These are phyloP conservation scores for Termitomyces sp. DNA, from an alignment of 768 basidiomycete genomes.

Conservation along the genomic window DNA sequence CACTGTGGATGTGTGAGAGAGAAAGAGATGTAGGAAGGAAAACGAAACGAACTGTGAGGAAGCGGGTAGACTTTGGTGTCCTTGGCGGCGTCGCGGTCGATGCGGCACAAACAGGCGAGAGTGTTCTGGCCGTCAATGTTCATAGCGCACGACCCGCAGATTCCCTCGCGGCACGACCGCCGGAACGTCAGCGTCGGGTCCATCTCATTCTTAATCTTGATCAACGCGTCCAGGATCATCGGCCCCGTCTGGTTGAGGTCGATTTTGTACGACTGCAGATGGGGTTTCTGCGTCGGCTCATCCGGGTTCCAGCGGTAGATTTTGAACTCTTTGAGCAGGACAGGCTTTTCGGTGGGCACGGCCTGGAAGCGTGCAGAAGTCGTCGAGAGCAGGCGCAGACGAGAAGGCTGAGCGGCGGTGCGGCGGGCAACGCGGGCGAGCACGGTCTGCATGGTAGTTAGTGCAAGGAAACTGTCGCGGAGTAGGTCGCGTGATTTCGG, in stretches of 20 bases:
- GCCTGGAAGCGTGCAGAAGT: constrained; percentile 24
- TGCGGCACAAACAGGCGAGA: constrained; percentile 93
- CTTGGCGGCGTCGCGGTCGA: constrained; percentile 68
- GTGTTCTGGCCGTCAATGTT: constrained; percentile 99
- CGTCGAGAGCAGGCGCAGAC: constrained; percentile 12
- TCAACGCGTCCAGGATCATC: constrained; percentile 92
- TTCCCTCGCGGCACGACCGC: constrained; percentile 88
- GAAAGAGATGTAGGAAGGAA: not conserved
- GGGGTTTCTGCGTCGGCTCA: constrained; percentile 86
- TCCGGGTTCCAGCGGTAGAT: constrained; percentile 99
- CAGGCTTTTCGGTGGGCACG: constrained; percentile 59
- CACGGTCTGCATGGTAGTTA: constrained; percentile 13
- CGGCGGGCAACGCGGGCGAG: constrained; percentile 7
- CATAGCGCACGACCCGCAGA: constrained; percentile 98
- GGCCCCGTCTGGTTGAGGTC: constrained; percentile 94
- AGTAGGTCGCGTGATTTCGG: constrained; percentile 17
- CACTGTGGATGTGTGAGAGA: constrained; percentile 46
- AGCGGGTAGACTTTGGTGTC: constrained; percentile 93
- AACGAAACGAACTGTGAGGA: constrained; percentile 76
- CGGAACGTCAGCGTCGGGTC: constrained; percentile 98
- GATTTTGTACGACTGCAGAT: constrained; percentile 83
- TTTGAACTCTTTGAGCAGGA: constrained; percentile 89
- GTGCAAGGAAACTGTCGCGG: not conserved
- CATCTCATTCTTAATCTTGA: constrained; percentile 99
- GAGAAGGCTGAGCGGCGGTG: constrained; percentile 1